Evolutionary conservation across 1,284 basidiomycete genomes (phyloP), one percentile per base, ranked within the genome.

Genomic region (Coniferiporia weirii): DNA sequence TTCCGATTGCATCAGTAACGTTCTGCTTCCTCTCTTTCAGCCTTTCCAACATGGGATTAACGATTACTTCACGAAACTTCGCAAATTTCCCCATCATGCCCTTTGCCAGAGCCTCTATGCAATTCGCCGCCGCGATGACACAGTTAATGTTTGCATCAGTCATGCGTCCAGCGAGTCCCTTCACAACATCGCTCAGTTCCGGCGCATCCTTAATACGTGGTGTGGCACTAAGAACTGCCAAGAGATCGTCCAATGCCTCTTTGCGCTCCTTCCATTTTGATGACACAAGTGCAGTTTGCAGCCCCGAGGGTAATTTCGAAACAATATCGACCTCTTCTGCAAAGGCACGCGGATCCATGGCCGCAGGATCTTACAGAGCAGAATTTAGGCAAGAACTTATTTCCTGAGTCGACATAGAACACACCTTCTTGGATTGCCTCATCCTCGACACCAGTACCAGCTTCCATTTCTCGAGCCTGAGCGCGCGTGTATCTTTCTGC

Each of bases 251-350:
- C 54, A 98, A 75, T 1, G 84, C 91, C 67, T 98, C 95, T 68
- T 96, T 93, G 34, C 97, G 85, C 65, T 99, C 97, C 71, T 99
- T 98, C 97, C 97, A 99, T 73, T 99, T 99, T 0, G 91, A 86
- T 3, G 95, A 98, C 12, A 84, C 81, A 55, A 99, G 78, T 59
- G 82, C 77, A 5, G 86, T 78, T 62, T 89, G 83, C 59, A 96
- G 77, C 58, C 88, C 87, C 2, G 83, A 73, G 0, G 95, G 89
- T 52, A 97, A 78, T 66, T 87, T 88, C 5, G 83, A 75, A 52
- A 85, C 78, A 61, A 94, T 85, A 67, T 96, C 83, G 51, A 93
- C 84, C 12, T 91, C 88, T 69, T 98, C 94, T 2, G 89, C 86
- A 61, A 95, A 82, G 52, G 85, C 84, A 63, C 87, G 85, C 3